Conservation (phyloP, 495 filamentous ascomycete genomes). For the Haplographium delicatum region DNA sequence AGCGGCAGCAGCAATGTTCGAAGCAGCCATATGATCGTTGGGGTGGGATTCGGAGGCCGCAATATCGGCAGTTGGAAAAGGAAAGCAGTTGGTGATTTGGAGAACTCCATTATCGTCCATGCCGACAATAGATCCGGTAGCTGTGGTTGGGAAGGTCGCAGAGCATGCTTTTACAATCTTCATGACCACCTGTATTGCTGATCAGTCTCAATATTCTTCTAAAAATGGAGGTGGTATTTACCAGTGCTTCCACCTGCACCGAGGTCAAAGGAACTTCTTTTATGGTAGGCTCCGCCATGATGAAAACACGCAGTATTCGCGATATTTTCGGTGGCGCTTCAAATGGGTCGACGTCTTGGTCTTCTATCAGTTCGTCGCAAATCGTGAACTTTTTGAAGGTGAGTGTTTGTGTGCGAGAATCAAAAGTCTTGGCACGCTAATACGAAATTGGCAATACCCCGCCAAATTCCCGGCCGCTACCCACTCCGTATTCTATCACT, state of each 20-base stretch:
- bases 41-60: slow-evolving; percentile 69
- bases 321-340: neutral
- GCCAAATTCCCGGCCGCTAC: neutral
- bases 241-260: slow-evolving; percentile 77
- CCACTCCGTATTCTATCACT: neutral
- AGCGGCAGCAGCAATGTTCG: slow-evolving; percentile 77
- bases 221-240: slow-evolving; percentile 33
- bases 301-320: slow-evolving; percentile 2
- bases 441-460: neutral
- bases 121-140: slow-evolving; percentile 85
- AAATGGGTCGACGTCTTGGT: neutral
- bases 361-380: slow-evolving; percentile 1
- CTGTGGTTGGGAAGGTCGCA: slow-evolving; percentile 78
- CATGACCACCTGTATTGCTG: slow-evolving; percentile 71
- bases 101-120: slow-evolving; percentile 83
- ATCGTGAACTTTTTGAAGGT: slow-evolving; percentile 7
- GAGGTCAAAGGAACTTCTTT: slow-evolving; percentile 59
- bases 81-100: slow-evolving; percentile 91
- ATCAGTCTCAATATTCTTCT: slow-evolving; percentile 24
- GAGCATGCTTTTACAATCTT: slow-evolving; percentile 94
- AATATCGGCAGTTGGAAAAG: slow-evolving; percentile 82
- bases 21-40: slow-evolving; percentile 57
- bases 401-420: slow-evolving; percentile 1
- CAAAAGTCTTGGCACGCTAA: no score
- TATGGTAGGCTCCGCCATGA: slow-evolving; percentile 24